These are phyloP conservation scores for Lepidium africanum DNA, from an alignment of 345 rosid species.

Conservation along the genomic window DNA sequence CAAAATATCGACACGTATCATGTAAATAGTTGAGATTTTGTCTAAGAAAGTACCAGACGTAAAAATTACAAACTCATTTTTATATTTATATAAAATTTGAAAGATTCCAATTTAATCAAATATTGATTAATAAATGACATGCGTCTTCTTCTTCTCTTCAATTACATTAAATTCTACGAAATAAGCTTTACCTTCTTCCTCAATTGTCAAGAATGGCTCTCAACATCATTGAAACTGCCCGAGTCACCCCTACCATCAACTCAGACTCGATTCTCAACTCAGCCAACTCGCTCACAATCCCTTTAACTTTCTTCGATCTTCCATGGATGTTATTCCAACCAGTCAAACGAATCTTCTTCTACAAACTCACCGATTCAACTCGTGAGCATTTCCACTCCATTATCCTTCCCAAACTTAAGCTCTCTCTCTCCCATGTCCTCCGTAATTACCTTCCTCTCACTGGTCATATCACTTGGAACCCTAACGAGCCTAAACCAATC, in stretches of 20 bases:
- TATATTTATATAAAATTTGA: too few species aligned
- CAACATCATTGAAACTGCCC: neutral
- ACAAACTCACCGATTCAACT: conserved; percentile 16
- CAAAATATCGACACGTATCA: too few species aligned
- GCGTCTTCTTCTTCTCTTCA: too few species aligned
- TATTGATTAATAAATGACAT: too few species aligned
- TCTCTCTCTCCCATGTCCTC: conserved; percentile 33
- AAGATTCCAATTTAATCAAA: too few species aligned
- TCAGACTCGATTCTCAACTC: conserved; percentile 1
- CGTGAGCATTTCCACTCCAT: conserved; percentile 15
- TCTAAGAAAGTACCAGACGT: too few species aligned
- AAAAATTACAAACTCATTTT: too few species aligned
- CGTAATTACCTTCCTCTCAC: conserved; percentile 29
- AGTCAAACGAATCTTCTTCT: conserved; percentile 29
- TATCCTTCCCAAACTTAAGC: conserved; percentile 33
- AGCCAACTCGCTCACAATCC: conserved; percentile 14
- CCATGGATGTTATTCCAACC: conserved; percentile 28
- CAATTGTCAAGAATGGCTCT: neutral
- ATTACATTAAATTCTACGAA: too few species aligned
- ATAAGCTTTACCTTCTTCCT: neutral
- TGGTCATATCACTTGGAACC: conserved; percentile 25
- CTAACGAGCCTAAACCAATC: conserved; percentile 16
- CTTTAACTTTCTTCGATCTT: conserved; percentile 23
- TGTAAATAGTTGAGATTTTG: too few species aligned
- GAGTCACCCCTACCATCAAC: conserved; percentile 16